Evolutionary conservation across 345 rosid genomes (phyloP), one percentile per base, ranked within the genome.

Genomic region (Conringia planisiliqua): DNA sequence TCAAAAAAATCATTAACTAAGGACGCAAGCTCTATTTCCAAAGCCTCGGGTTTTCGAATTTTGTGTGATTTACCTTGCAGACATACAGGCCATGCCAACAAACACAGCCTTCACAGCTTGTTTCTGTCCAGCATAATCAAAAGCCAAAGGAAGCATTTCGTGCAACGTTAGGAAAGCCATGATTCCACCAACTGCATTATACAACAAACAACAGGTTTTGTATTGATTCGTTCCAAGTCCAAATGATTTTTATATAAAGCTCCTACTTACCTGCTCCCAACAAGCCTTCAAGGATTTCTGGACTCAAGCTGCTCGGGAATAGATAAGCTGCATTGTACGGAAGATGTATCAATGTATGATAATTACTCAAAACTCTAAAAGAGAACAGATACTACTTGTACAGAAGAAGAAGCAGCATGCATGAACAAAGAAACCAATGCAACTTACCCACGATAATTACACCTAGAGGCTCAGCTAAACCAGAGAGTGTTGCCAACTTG

Each of bases 51-150:
- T 67, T 72, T 22, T 72, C 5, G 0, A 43, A 38, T 75, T 26
- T 48, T 39, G 43, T 0, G 20, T 9, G 4, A 2, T 32, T 51
- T 51, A 94, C 99, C 99, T 95, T 38, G 97, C 97, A 33, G 99
- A 95, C 99, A 95, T 95, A 87, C 88, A 95, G 59, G 97, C 97
- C 99, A 95, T 95, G 24, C 99, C 99, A 17, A 90, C 58, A 86
- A 95, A 95, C 55, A 92, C 96, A 57, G 99, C 97, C 79, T 95
- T 95, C 30, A 92, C 97, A 60, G 99, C 97, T 80, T 90, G 99
- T 73, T 95, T 95, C 85, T 85, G 99, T 33, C 97, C 99, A 16
- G 97, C 97, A 83, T 95, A 95, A 81, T 95, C 97, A 79, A 95
- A 92, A 66, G 99, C 97, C 83, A 95, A 84, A 5, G 99, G 99